These are phyloP conservation scores for Fusarium sp. DNA, from an alignment of 2,329 filamentous ascomycete genomes.

Conservation along the genomic window DNA sequence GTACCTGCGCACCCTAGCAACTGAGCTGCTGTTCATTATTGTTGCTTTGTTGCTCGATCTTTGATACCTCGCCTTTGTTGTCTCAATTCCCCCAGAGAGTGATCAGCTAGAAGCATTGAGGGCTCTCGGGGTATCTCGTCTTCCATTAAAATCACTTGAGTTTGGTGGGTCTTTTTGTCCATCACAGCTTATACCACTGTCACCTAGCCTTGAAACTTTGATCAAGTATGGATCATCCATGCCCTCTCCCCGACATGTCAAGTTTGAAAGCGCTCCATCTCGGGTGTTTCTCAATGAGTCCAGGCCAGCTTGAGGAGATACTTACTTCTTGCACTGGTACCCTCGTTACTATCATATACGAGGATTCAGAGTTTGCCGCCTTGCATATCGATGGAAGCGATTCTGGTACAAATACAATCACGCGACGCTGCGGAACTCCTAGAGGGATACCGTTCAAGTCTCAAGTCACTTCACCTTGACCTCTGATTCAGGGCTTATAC, in stretches of 20 bases:
- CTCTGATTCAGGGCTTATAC: constrained; percentile 3
- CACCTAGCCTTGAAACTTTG: constrained; percentile 19
- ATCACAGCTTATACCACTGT: constrained; percentile 3
- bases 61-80: constrained; percentile 13
- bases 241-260: constrained; percentile 1
- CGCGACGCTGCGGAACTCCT: constrained; percentile 16
- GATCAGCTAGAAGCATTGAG: constrained; percentile 6
- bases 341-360: constrained; percentile 28
- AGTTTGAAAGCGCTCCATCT: constrained; percentile 17
- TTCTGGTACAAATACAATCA: constrained; percentile 14
- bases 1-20: background rate
- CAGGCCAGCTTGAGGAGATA: background rate
- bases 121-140: constrained; percentile 9
- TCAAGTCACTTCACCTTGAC: constrained; percentile 33
- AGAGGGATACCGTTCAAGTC: constrained; percentile 3
- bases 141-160: constrained; percentile 19
- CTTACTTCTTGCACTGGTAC: constrained; percentile 2
- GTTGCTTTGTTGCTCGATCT: constrained; percentile 16
- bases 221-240: background rate
- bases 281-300: background rate
- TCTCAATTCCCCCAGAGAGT: background rate
- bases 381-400: background rate
- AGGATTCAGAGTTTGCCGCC: constrained; percentile 6
- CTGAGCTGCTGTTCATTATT: constrained; percentile 1
- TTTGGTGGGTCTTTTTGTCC: background rate